phyloP scores from a whole-genome alignment of 306 rosid genomes.

The Parietaria judaica region DNA sequence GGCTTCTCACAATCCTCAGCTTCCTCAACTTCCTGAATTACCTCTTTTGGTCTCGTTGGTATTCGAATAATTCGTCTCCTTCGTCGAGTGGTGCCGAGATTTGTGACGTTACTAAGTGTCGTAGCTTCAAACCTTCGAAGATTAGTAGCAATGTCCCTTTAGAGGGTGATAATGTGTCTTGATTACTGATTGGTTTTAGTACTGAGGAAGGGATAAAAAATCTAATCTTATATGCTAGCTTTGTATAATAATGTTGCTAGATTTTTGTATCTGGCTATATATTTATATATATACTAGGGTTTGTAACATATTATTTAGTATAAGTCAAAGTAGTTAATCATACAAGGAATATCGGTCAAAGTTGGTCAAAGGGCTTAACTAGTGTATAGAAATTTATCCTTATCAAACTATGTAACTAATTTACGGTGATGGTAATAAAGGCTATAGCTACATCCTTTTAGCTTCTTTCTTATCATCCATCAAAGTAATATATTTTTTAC shows the following conservation, averaged over 20 bases:
- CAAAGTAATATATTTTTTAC: too few relatives aligned
- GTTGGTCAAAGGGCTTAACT: too few relatives aligned
- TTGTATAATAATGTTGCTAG: neutral
- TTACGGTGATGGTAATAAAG: too few relatives aligned
- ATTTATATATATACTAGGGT: neutral
- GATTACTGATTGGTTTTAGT: neutral
- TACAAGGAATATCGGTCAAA: neutral
- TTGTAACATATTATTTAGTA: neutral
- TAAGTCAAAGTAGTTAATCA: conserved; percentile 2
- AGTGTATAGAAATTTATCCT: too few relatives aligned
- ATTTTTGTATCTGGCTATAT: neutral
- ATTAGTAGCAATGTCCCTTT: conserved; percentile 1
- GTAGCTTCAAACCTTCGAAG: conserved; percentile 17
- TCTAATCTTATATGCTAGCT: too few relatives aligned
- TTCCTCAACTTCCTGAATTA: conserved; percentile 74
- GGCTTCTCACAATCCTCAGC: conserved; percentile 64
- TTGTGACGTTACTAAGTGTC: conserved; percentile 9
- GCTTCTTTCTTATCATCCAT: too few relatives aligned
- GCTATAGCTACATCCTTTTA: too few relatives aligned
- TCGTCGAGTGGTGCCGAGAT: conserved; percentile 18
- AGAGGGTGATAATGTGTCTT: conserved; percentile 27
- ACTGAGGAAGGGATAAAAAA: neutral
- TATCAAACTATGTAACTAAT: too few relatives aligned
- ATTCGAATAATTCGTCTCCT: conserved; percentile 32
- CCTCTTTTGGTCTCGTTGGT: conserved; percentile 74